phyloP scores from a whole-genome alignment of 805 yeast genomes.

The Kodamaea nitidulidarum region DNA sequence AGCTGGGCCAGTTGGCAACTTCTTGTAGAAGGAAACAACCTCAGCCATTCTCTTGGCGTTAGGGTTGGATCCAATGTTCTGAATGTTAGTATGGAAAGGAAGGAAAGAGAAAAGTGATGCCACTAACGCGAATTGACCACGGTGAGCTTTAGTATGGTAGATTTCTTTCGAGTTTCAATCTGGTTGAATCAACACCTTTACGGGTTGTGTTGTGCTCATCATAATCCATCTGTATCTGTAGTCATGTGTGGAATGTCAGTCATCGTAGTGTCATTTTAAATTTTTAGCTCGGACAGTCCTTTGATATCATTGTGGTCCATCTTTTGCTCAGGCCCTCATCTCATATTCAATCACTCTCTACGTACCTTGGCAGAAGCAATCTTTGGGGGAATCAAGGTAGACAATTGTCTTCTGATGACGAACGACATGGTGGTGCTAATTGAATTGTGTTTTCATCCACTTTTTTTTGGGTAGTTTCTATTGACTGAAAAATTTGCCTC shows the following conservation, averaged over 20 bases:
- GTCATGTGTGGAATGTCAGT: too few relatives aligned
- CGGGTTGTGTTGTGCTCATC: too few relatives aligned
- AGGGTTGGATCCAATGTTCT: slow-evolving; percentile 93
- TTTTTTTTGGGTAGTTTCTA: slow-evolving; percentile 9
- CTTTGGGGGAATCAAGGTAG: slow-evolving; percentile 98
- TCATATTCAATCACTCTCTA: neutral
- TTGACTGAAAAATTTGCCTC: slow-evolving; percentile 1
- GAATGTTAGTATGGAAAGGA: slow-evolving; percentile 24
- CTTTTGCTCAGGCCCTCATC: too few relatives aligned
- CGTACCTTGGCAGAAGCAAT: slow-evolving; percentile 85
- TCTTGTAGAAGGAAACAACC: slow-evolving; percentile 93
- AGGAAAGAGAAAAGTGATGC: too few relatives aligned
- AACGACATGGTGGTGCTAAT: slow-evolving; percentile 55
- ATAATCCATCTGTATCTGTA: too few relatives aligned
- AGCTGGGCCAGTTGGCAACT: slow-evolving; percentile 91
- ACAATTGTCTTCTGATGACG: slow-evolving; percentile 86
- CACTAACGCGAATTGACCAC: too few relatives aligned
- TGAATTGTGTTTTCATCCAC: slow-evolving; percentile 12
- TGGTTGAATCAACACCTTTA: too few relatives aligned
- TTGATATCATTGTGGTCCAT: neutral
- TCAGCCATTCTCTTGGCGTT: slow-evolving; percentile 95
- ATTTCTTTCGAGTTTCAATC: too few relatives aligned
- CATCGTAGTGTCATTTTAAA: too few relatives aligned
- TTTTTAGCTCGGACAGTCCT: too few relatives aligned
- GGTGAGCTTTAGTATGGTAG: too few relatives aligned